Percentiles rank a stretch among this genome's conserved stretches.
These are phyloP conservation scores for Erythrobasidium hasegawianum DNA, from an alignment of 1,284 basidiomycete genomes.

Conservation along the genomic window DNA sequence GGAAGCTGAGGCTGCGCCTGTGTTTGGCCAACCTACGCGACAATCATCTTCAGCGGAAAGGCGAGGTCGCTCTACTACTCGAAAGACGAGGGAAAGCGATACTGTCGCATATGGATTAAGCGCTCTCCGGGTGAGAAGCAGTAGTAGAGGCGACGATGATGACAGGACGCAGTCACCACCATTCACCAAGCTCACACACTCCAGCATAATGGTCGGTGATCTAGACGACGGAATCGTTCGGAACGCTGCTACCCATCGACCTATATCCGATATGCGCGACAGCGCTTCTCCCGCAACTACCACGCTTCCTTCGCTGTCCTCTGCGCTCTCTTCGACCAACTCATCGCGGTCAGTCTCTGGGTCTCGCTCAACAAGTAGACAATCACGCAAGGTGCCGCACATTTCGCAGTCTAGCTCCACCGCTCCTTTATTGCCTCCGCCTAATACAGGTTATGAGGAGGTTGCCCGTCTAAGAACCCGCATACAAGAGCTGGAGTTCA, in stretches of 20 bases:
- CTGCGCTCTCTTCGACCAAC: slow-evolving; percentile 16
- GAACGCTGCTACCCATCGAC: slow-evolving; percentile 19
- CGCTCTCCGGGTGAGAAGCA: slow-evolving; percentile 16
- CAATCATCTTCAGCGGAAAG: neutral
- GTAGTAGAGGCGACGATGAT: neutral
- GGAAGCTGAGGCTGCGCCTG: slow-evolving; percentile 1
- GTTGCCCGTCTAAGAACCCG: slow-evolving; percentile 40
- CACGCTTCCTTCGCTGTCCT: slow-evolving; percentile 13
- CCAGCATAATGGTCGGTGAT: slow-evolving; percentile 8
- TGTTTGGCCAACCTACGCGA: neutral
- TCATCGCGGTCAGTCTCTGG: slow-evolving; percentile 23
- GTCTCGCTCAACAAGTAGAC: neutral
- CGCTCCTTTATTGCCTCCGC: slow-evolving; percentile 12
- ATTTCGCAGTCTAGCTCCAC: neutral
- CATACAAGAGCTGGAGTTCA: slow-evolving; percentile 45
- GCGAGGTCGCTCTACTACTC: slow-evolving; percentile 23
- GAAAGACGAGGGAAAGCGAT: slow-evolving; percentile 20
- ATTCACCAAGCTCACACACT: neutral
- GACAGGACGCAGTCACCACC: slow-evolving; percentile 1
- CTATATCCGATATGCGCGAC: slow-evolving; percentile 20
- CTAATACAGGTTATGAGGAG: slow-evolving; percentile 31
- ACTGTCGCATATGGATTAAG: slow-evolving; percentile 17
- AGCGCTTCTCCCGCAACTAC: slow-evolving; percentile 21
- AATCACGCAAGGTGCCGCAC: slow-evolving; percentile 6
- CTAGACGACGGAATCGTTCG: slow-evolving; percentile 28